phyloP scores from a whole-genome alignment of 1,284 basidiomycete species.

The Trichosporon ovoides region DNA sequence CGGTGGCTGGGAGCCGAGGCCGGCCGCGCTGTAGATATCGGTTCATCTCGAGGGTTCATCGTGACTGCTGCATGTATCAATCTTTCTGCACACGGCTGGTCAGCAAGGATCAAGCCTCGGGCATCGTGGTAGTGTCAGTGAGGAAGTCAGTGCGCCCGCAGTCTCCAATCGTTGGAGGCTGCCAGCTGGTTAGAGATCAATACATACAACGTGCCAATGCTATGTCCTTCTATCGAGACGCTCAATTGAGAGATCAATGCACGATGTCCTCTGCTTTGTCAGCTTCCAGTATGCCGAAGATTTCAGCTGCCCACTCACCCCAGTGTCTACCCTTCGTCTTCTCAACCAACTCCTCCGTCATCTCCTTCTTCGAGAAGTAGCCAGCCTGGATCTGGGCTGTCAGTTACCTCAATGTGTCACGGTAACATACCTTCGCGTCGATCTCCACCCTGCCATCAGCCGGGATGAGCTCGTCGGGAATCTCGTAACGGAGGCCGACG shows the following conservation, averaged over 20 bases:
- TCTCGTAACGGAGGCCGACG: slow-evolving; percentile 74
- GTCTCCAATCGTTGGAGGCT: no score
- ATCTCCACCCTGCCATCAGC: slow-evolving; percentile 90
- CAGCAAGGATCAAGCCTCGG: no score
- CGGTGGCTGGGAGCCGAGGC: no score
- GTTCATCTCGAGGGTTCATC: no score
- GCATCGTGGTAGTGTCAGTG: no score
- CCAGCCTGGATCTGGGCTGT: slow-evolving; percentile 68
- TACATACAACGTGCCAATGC: no score
- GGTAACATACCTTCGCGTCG: slow-evolving; percentile 63
- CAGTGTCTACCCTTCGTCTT: slow-evolving; percentile 84
- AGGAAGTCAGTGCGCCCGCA: no score
- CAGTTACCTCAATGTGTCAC: background rate
- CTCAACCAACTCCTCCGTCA: slow-evolving; percentile 65
- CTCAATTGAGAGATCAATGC: slow-evolving; percentile 22
- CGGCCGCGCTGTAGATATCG: no score
- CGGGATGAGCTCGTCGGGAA: slow-evolving; percentile 80
- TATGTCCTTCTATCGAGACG: no score
- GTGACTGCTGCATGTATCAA: no score
- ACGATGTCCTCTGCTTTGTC: slow-evolving; percentile 29
- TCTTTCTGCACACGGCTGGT: no score
- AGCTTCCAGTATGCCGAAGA: background rate
- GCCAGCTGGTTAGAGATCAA: no score
- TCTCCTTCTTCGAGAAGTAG: slow-evolving; percentile 75
- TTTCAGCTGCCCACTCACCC: slow-evolving; percentile 55